A percentile compares a stretch with the other conserved stretches of the same genome.
phyloP scores from a whole-genome alignment of 2,329 filamentous ascomycete species.

The Chaetomium sp. region DNA sequence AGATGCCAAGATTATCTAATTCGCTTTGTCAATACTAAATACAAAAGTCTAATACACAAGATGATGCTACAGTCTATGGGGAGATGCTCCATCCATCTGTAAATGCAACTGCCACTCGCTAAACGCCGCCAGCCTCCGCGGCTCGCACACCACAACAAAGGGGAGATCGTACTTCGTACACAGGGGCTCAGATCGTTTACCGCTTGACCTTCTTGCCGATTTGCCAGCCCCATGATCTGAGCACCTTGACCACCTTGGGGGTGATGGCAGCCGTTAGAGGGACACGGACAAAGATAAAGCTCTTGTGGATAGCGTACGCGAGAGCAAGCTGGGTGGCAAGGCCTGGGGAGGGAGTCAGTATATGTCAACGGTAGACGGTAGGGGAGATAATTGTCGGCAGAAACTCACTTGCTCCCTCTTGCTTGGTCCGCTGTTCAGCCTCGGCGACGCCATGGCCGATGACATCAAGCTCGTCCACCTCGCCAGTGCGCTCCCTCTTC shows the following conservation, averaged over 20 bases:
- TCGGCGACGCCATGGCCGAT: slow-evolving; percentile 61
- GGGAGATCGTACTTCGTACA: slow-evolving; percentile 4
- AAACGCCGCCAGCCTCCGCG: slow-evolving; percentile 11
- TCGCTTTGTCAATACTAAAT: not conserved
- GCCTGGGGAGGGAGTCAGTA: slow-evolving; percentile 44
- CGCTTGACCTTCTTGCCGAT: slow-evolving; percentile 67
- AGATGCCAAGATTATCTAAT: not conserved
- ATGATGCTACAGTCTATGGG: slow-evolving; percentile 32
- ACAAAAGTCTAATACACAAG: slow-evolving; percentile 20
- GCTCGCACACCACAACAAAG: not conserved
- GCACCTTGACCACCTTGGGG: slow-evolving; percentile 88
- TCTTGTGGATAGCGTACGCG: slow-evolving; percentile 97
- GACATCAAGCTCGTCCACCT: slow-evolving; percentile 18
- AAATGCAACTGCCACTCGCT: slow-evolving; percentile 19
- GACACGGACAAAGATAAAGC: slow-evolving; percentile 93
- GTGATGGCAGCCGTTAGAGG: slow-evolving; percentile 87
- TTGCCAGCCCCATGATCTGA: slow-evolving; percentile 90
- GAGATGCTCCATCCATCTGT: slow-evolving; percentile 23
- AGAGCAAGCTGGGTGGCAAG: slow-evolving; percentile 82
- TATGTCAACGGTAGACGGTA: not conserved
- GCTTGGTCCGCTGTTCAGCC: slow-evolving; percentile 60
- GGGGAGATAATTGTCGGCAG: not conserved
- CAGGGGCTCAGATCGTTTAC: not conserved
- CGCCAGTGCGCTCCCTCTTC: slow-evolving; percentile 32
- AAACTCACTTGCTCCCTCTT: slow-evolving; percentile 72